Base-by-base conservation (phyloP, 2,329 filamentous ascomycete genomes). In the Mariannaea elegans region DNA sequence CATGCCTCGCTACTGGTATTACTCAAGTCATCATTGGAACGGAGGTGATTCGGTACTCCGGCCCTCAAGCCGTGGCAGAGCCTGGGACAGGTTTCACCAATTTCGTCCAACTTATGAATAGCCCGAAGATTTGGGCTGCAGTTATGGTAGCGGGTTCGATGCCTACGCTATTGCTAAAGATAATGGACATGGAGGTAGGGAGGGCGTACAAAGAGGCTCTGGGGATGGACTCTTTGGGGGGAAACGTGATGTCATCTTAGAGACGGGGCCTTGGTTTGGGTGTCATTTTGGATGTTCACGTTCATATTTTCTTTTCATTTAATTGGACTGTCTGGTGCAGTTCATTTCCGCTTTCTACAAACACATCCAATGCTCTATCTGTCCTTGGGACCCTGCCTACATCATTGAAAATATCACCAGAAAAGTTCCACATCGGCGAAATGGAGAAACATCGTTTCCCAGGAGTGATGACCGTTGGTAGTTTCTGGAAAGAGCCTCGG, bases 41-140 rank as follows among this genome's bases (percentile, higher is more conserved):
- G n/a, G 56, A 61, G 32, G 62, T 68, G 8, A 8, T 59, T 2
- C n/a, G 18, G 27, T 62, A 59, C 13, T 61, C 61, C 13, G 59
- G 59, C 9, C 18, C 36, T 7, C 18, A 27, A 8, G 13, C n/a
- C 7, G 13, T 48, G 18, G 10, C 42, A 2, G 57, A 64, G 16
- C 36, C 55, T 14, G 61, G 57, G 7, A 29, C 60, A 27, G 66
- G 65, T 2, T 70, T 69, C 48, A 46, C 49, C 21, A 70, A 70
- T 44, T 68, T 70, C 19, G 32, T 54, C 2, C 39, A 39, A 9
- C 49, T 66, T 2, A 32, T 70, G 2, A 65, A 59, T 2, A 59
- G 62, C 29, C 60, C 59, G 12, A 47, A 53, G 13, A 65, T 54
- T 14, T 70, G 68, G 68, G 45, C 47, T 7, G 62, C 61, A 1